phyloP scores from a whole-genome alignment of 202 grass and related monocot genomes.

The Hordeum pubiflorum region DNA sequence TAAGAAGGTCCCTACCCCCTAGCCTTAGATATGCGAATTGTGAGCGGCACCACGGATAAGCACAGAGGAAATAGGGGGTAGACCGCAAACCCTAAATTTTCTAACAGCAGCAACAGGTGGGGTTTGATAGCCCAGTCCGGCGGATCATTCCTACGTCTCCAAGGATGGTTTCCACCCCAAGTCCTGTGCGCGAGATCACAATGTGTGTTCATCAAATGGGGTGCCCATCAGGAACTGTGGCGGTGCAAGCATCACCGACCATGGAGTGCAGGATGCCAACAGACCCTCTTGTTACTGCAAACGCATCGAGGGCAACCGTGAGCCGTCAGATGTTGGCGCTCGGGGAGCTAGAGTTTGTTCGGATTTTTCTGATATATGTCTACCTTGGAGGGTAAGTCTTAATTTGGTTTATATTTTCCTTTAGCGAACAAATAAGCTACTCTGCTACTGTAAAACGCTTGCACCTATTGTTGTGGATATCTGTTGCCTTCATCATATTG shows the following conservation, averaged over 20 bases:
- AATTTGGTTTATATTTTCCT: background rate
- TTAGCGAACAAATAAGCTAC: background rate
- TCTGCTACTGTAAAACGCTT: background rate
- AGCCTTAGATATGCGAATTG: no score
- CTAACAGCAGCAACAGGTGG: background rate
- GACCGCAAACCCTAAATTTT: no score
- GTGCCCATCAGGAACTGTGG: background rate
- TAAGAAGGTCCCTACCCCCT: no score
- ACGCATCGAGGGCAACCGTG: background rate
- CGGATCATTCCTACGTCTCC: background rate
- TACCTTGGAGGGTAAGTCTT: constrained; percentile 53
- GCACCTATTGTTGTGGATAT: background rate
- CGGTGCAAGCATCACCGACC: background rate
- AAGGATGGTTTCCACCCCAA: background rate
- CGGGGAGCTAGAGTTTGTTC: constrained; percentile 55
- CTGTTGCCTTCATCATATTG: background rate
- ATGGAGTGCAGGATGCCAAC: background rate
- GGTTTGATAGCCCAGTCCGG: background rate
- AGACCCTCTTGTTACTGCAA: background rate
- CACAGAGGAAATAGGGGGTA: no score
- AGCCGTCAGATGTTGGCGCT: constrained; percentile 43
- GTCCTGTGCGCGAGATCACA: background rate
- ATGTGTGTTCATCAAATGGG: background rate
- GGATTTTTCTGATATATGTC: constrained; percentile 47
- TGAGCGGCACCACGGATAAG: no score